Evolutionary conservation across 2,329 filamentous ascomycete genomes (phyloP).

Genomic region (Colletotrichum cereale): DNA sequence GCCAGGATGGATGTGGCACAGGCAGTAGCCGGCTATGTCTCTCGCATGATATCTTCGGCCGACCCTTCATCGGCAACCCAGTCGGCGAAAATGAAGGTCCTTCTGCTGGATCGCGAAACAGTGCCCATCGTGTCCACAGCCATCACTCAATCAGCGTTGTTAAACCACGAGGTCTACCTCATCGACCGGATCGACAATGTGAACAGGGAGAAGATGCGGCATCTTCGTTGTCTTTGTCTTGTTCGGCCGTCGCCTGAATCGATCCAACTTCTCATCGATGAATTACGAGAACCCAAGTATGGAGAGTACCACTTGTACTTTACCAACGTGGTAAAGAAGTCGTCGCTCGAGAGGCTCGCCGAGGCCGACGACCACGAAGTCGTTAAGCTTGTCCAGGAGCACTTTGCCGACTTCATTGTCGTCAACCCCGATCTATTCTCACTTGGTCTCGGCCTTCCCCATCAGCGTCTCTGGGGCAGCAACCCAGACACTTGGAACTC

Average conservation of each 20-base stretch:
- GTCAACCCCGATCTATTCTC: constrained; percentile 95
- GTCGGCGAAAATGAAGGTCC: constrained; percentile 97
- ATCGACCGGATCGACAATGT: constrained; percentile 95
- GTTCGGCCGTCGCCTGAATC: constrained; percentile 92
- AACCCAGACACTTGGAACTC: constrained; percentile 91
- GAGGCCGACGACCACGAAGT: constrained; percentile 99
- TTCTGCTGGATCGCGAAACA: constrained; percentile 93
- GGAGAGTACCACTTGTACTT: constrained; percentile 98
- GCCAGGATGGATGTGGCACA: constrained; percentile 90
- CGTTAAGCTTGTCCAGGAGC: constrained; percentile 92
- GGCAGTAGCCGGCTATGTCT: constrained; percentile 93
- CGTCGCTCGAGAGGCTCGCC: constrained; percentile 89
- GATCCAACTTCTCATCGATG: constrained; percentile 93
- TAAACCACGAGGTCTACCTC: constrained; percentile 97
- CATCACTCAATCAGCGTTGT: constrained; percentile 92
- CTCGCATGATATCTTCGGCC: constrained; percentile 91
- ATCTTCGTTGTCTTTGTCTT: constrained; percentile 93
- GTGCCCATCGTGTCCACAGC: constrained; percentile 94
- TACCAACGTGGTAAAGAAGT: constrained; percentile 98
- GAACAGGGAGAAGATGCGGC: constrained; percentile 95
- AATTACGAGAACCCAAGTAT: constrained; percentile 95
- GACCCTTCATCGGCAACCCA: constrained; percentile 76
- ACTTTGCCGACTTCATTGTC: constrained; percentile 96
- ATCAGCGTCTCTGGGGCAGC: constrained; percentile 83
- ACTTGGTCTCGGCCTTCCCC: constrained; percentile 78